A percentile compares a stretch with the other conserved stretches of the same genome.
phyloP scores from a whole-genome alignment of 1,139 yeast species.

The Geotrichum aggregatum region DNA sequence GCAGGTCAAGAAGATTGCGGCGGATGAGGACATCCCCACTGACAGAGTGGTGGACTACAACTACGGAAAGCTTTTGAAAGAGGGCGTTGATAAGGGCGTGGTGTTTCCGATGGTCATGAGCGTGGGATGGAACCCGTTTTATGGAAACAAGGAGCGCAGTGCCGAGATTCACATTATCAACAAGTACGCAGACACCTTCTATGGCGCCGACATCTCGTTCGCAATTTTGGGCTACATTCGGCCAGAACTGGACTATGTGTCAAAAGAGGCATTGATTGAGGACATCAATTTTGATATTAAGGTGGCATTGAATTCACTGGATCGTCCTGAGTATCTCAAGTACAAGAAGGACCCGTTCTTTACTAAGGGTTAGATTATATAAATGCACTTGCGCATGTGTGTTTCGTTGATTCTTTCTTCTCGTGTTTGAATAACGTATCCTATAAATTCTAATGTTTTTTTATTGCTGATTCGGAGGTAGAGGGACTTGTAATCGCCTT shows the following conservation, averaged over 20 bases:
- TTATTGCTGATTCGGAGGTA: constrained; percentile 18
- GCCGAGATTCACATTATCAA: constrained; percentile 80
- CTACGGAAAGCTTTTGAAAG: constrained; percentile 52
- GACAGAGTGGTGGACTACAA: constrained; percentile 46
- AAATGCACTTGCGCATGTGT: no score
- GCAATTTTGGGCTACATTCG: constrained; percentile 82
- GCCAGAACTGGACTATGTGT: constrained; percentile 83
- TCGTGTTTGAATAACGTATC: constrained; percentile 3
- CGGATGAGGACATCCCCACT: constrained; percentile 17
- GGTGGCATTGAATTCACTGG: constrained; percentile 55
- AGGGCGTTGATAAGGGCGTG: constrained; percentile 42
- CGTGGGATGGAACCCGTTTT: constrained; percentile 94
- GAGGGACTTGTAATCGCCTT: not conserved
- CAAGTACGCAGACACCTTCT: constrained; percentile 61
- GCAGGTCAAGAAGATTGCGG: constrained; percentile 11
- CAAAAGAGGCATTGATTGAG: constrained; percentile 77
- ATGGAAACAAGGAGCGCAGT: constrained; percentile 60
- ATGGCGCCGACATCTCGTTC: constrained; percentile 72
- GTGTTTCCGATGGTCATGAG: constrained; percentile 89
- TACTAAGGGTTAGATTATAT: not conserved
- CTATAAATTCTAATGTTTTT: constrained; percentile 5
- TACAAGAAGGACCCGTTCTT: constrained; percentile 27
- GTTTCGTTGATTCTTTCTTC: constrained; percentile 1
- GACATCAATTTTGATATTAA: constrained; percentile 80
- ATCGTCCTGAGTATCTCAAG: constrained; percentile 37